A percentile compares a stretch with the other conserved stretches of the same genome.
phyloP scores from a whole-genome alignment of 1,284 basidiomycete species.

The Thelephora terrestris region DNA sequence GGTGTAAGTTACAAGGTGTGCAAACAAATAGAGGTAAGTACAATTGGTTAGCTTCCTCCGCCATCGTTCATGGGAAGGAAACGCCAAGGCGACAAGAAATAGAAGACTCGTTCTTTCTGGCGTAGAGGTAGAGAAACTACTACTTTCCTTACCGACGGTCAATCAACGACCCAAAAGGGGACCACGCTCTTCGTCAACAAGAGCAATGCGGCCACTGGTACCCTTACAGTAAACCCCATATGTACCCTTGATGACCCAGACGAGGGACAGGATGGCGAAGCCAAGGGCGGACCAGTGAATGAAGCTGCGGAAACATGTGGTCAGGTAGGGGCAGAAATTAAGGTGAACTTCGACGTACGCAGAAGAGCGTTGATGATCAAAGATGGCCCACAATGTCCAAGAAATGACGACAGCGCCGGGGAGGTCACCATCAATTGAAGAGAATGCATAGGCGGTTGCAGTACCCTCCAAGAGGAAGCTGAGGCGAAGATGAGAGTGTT shows the following conservation, averaged over 20 bases:
- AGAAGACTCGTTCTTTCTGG: too few relatives aligned
- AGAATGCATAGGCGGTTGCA: constrained; percentile 85
- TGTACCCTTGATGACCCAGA: constrained; percentile 75
- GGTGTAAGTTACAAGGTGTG: too few relatives aligned
- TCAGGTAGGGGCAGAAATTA: not conserved
- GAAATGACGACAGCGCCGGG: constrained; percentile 81
- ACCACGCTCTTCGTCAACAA: constrained; percentile 80
- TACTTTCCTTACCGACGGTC: constrained; percentile 20
- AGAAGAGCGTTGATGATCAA: constrained; percentile 48
- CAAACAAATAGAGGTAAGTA: too few relatives aligned
- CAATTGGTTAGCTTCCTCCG: too few relatives aligned
- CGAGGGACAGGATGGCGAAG: constrained; percentile 77
- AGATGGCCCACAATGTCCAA: constrained; percentile 79
- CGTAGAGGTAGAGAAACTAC: not conserved
- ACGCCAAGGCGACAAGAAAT: too few relatives aligned
- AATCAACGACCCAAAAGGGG: constrained; percentile 42
- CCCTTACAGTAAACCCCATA: constrained; percentile 38
- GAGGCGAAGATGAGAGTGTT: not conserved
- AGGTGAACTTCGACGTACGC: constrained; percentile 18
- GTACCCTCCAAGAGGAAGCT: constrained; percentile 92
- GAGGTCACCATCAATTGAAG: constrained; percentile 82
- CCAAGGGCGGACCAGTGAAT: constrained; percentile 84
- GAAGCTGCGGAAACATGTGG: constrained; percentile 31
- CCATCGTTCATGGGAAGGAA: too few relatives aligned
- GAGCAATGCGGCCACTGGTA: constrained; percentile 38